Evolutionary conservation across 2,329 filamentous ascomycete genomes (phyloP), one percentile per base, ranked within the genome.

Genomic region (Pochonia chlamydosporia): DNA sequence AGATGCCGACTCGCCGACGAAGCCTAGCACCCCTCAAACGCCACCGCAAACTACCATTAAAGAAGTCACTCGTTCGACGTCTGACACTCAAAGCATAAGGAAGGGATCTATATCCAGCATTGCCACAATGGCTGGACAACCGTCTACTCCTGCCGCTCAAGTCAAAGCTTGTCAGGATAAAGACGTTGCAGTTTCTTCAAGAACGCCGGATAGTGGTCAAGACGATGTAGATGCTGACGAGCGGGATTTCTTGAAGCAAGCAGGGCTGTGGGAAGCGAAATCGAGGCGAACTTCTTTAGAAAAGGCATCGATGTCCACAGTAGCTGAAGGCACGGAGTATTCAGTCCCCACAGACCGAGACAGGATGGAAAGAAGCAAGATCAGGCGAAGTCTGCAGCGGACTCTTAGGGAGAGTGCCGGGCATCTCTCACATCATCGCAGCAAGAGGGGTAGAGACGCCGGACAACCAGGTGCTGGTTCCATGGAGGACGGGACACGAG

Each of bases 341-440:
- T 65, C 65, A 33, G 59, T 66, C 16, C 66, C 69, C 5, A 51
- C 55, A 21, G 71, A 76, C 20, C 68, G 68, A 26, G 73, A 76
- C 26, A 78, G 74, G 44, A 66, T 72, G 39, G 82, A 85, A 37
- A 76, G 74, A 53, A 83, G 75, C 48, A 89, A 85, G 61, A 83
- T 91, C 43, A 84, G 92, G 21, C 84, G 90, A 52, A 96, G 90
- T 63, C 71, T 97, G 13, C 92, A 96, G 58, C 87, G 90, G 48
- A 96, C 91, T 11, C 77, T 97, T 49, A 82, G 93, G 53, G 92
- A 97, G 58, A 79, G 85, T 69, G 86, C 73, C 57, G 85, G 73
- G 49, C 83, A 75, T 67, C 78, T 75, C 58, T 79, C 75, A 16
- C 80, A 79, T 57, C 84, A 88, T 56, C 82, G 87, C 26, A 84